A percentile compares a stretch with the other conserved stretches of the same genome.
These are phyloP conservation scores for Stephania japonica DNA, from an alignment of 164 flowering plant genomes.

Conservation along the genomic window DNA sequence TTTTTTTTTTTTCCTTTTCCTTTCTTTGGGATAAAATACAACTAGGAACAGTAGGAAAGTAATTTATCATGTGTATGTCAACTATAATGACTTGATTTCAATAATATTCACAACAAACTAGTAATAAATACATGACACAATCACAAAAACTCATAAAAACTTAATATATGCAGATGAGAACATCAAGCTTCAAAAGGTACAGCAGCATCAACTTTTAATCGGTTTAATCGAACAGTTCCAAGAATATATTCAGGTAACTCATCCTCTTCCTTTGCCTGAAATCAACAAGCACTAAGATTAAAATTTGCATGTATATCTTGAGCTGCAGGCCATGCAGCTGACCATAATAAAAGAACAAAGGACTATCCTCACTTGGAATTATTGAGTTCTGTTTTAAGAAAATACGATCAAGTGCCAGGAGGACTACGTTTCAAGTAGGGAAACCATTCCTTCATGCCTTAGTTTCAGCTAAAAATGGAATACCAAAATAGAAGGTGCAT, in stretches of 20 bases:
- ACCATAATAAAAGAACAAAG: neutral
- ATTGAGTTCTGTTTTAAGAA: neutral
- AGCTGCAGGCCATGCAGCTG: too few species aligned
- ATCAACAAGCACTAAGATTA: neutral
- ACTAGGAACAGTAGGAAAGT: too few species aligned
- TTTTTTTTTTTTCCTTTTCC: too few species aligned
- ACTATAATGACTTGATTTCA: neutral
- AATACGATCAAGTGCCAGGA: neutral
- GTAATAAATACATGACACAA: neutral
- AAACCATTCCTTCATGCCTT: neutral
- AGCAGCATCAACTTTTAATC: slow-evolving; percentile 67
- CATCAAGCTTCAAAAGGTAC: slow-evolving; percentile 35
- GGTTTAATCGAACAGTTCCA: slow-evolving; percentile 81
- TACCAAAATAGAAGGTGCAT: neutral
- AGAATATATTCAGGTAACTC: slow-evolving; percentile 92
- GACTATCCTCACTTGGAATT: neutral
- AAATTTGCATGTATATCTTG: neutral
- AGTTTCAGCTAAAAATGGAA: neutral
- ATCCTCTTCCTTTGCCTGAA: slow-evolving; percentile 78
- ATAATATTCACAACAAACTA: neutral
- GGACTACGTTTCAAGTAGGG: neutral
- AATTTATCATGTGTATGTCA: neutral
- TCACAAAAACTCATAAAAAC: neutral
- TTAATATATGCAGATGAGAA: neutral
- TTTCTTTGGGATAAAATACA: too few species aligned